These are phyloP conservation scores for Clonostachys solani DNA, from an alignment of 2,329 filamentous ascomycete species.

Conservation along the genomic window DNA sequence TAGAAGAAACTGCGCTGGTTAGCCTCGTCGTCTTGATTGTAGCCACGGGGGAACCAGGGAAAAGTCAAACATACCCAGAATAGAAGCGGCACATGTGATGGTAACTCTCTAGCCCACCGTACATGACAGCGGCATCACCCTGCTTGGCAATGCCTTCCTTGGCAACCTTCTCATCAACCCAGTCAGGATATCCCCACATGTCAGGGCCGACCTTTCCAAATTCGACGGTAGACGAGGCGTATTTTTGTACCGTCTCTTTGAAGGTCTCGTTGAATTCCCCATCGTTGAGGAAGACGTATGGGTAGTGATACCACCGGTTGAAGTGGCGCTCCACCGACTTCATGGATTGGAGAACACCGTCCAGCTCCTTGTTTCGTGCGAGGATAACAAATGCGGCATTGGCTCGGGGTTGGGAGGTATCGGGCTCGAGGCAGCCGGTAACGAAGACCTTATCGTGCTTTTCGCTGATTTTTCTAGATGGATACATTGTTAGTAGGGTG, in stretches of 20 bases:
- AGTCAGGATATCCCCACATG: conserved; percentile 97
- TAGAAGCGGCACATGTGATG: conserved; percentile 99
- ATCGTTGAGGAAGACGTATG: conserved; percentile 97
- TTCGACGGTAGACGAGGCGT: conserved; percentile 84
- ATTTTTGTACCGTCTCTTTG: conserved; percentile 81
- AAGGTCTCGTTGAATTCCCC: conserved; percentile 95
- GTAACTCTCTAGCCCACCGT: conserved; percentile 97
- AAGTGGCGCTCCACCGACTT: conserved; percentile 98
- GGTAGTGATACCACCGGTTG: conserved; percentile 98
- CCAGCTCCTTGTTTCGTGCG: conserved; percentile 92
- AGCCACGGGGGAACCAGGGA: neutral
- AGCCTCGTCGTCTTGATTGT: conserved; percentile 6
- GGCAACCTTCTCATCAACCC: conserved; percentile 90
- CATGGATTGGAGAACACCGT: conserved; percentile 92
- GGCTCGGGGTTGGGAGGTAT: conserved; percentile 74
- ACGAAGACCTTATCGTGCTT: conserved; percentile 96
- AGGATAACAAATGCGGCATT: conserved; percentile 96
- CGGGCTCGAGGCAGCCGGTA: conserved; percentile 79
- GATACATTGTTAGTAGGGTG: neutral
- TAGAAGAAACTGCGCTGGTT: conserved; percentile 72
- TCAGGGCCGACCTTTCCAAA: conserved; percentile 88
- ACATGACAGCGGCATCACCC: conserved; percentile 97
- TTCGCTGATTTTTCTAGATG: conserved; percentile 84
- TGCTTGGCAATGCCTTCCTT: conserved; percentile 96
- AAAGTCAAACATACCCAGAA: conserved; percentile 65